Base-by-base conservation (phyloP, 1,284 basidiomycete genomes). In the Lignosus rhinocerotis region DNA sequence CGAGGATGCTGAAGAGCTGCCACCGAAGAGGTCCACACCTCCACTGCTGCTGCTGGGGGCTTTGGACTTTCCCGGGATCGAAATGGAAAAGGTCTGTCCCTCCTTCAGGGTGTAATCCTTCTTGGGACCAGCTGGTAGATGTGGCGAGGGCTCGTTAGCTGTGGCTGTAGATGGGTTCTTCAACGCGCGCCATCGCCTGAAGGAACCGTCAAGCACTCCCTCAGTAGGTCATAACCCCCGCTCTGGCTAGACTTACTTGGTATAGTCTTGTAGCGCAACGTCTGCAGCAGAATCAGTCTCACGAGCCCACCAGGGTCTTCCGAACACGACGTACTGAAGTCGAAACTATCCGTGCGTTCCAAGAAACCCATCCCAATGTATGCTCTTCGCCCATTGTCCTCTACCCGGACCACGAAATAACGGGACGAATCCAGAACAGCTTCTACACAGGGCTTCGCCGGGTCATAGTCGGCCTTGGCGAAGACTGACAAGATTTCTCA, bases 101-200 rank as follows among this genome's bases (percentile, higher is more conserved):
- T 96, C 94, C 71, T 98, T 98, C 66, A 99, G 78, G 36, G 90
- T 92, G 72, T 97, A 98, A 70, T 99, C 96, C 72, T 93, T 93
- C 79, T 94, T 94, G 1, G 92, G 93, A 2, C 89, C 93, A 3
- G 81, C 70, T 16, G 92, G 89, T 48, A 85, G 62, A 66, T 85
- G 84, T 14, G 86, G 83, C 42, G 84, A 86, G 30, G 78, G 70
- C 34, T 66, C 69, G 25, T 77, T 75, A 14, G 65, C 67, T 21
- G 75, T 73, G 42, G 78, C 73, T 51, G 78, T 75, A 39, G 76
- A 73, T 6, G 86, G 85, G 64, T 88, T 86, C 55, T 84, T 75
- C 44, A 75, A 75, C 32, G 85, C 83, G 65, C 80, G 85, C 67
- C 76, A 84, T 58, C 88, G 86, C 67, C 88, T 92, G 53, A 14